Evolutionary conservation across 2,329 filamentous ascomycete species (phyloP).

Genomic region (Pyricularia grisea): DNA sequence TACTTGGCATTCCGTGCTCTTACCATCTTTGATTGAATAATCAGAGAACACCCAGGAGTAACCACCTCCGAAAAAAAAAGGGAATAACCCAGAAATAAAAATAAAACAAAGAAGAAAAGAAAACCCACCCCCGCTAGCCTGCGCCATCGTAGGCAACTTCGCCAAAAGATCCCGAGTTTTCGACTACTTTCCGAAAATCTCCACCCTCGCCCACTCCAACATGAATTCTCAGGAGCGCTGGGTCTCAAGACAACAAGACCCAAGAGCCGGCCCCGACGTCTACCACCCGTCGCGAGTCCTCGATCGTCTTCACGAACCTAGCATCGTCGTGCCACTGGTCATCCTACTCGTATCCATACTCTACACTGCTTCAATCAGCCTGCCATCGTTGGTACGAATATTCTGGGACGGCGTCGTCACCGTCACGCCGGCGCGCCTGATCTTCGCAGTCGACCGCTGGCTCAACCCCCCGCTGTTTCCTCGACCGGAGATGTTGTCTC

Average conservation of each 20-base stretch:
- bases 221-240: conserved; percentile 26
- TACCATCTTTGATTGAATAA: background rate
- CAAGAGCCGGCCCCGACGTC: conserved; percentile 9
- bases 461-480: conserved; percentile 36
- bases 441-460: conserved; percentile 49
- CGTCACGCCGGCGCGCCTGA: conserved; percentile 42
- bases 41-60: background rate
- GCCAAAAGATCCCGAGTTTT: background rate
- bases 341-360: conserved; percentile 23
- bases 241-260: conserved; percentile 18
- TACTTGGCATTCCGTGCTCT: background rate
- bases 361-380: conserved; percentile 17
- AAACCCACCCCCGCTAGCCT: background rate
- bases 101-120: background rate
- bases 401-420: conserved; percentile 54
- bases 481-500: conserved; percentile 5
- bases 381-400: conserved; percentile 27
- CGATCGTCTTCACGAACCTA: conserved; percentile 24
- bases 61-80: background rate
- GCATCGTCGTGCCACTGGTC: conserved; percentile 22
- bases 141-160: background rate
- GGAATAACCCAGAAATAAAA: background rate
- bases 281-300: conserved; percentile 12
- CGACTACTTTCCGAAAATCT: background rate
- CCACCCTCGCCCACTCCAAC: conserved; percentile 13